Evolutionary conservation across 1,284 basidiomycete species (phyloP), one percentile per base, ranked within the genome.

Genomic region (Pulveroboletus sp.): DNA sequence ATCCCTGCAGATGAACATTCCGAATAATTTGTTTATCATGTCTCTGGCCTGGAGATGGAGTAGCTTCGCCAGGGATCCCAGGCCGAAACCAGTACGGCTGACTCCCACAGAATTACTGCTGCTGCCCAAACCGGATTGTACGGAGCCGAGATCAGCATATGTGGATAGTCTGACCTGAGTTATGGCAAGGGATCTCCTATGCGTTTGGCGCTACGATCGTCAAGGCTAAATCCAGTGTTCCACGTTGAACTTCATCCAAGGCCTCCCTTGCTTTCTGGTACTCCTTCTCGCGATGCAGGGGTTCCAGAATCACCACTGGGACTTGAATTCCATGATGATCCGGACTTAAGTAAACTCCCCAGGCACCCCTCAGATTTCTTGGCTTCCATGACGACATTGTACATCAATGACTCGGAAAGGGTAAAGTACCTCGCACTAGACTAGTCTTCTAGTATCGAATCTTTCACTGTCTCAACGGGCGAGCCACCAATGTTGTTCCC

Each of bases 251-350:
- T 55, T 59, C 12, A 46, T 73, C 28, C 42, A 61, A 25, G 65
- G 74, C 36, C 64, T 75, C 24, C 73, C 72, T 5, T 63, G 62
- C 25, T 71, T 74, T 48, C 58, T 73, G 1, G 60, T 70, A 1
- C 60, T 76, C 4, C 65, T 76, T 10, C 48, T 72, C 17, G 56
- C 54, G 3, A 64, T 74, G 38, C 69, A 75, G 54, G 65, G 68
- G 2, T 73, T 75, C 57, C 31, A 57, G 2, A 49, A 59, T 7
- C 38, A 38, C 14, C 58, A 74, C 43, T 74, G 71, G 70, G 72
- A 73, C 15, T 43, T 72, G 26, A 59, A 58, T 55, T 38, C 7
- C 9, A 12, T 0, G 12, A 58, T 8, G 49, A 64, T 29, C 28
- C 58, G 2, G 0, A 46, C n/a, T 59, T 62, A 12, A 43, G 26